Evolutionary conservation across 148 eudicot species (phyloP), one percentile per base, ranked within the genome.

Genomic region (Mesembryanthemum crystallinum): DNA sequence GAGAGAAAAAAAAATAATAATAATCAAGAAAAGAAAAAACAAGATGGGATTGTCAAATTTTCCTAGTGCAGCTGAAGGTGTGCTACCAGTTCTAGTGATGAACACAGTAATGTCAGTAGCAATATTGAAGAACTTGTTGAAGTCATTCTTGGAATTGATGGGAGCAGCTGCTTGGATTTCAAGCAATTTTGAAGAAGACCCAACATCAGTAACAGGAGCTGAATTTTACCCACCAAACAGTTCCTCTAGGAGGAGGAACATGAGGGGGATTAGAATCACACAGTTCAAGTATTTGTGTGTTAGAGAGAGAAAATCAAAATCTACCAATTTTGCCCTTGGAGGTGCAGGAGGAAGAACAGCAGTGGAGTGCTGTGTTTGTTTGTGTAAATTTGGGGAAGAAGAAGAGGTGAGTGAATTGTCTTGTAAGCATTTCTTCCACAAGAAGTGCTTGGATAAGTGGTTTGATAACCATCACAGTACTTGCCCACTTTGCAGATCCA

Each of bases 361-460:
- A 43, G 20, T 27, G 3, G 84, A 86, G 68, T 89, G 92, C 39
- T 81, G 92, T 80, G 90, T 90, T 23, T 90, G 97, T 69, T 72
- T 90, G 42, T 83, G 85, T 68, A 72, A 80, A 72, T 92, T 88
- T 77, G 82, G 83, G 47, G 93, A 68, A 14, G 90, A 83, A 10
- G 91, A 90, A 37, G 92, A 88, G 57, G 90, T 88, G 51, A 82
- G 91, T 77, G 97, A 87, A 83, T 76, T 92, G 70, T 67, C 85
- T 73, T 92, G 97, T 77, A 86, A 92, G 81, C 97, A 92, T 87
- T 90, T 87, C 83, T 92, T 92, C 67, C 97, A 92, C 57, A 86
- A 61, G 74, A 70, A 73, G 5, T 90, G 97, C 78, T 79, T 92
- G 70, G 89, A 87, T 1, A 88, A 87, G 78, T 92, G 97, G 97